phyloP scores from a whole-genome alignment of 2,329 filamentous ascomycete genomes.

The Talaromyces sp. region DNA sequence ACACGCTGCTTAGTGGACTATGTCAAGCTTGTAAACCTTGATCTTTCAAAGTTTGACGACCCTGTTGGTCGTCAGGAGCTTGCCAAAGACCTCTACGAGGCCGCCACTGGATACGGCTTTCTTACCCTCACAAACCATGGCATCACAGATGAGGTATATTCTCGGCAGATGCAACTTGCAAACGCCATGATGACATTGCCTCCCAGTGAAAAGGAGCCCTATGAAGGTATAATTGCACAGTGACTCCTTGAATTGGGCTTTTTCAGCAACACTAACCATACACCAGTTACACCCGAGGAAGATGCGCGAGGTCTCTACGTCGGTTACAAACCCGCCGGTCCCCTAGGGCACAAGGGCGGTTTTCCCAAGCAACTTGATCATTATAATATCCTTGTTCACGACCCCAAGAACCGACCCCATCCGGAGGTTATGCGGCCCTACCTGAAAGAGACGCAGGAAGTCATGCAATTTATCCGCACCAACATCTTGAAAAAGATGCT shows the following conservation, averaged over 20 bases:
- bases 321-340: conserved; percentile 1
- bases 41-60: conserved; percentile 3
- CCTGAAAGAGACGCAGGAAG: not conserved
- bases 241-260: not conserved
- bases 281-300: not conserved
- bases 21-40: conserved; percentile 4
- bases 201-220: not conserved
- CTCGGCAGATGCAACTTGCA: not conserved
- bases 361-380: conserved; percentile 1
- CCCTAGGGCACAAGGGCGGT: not conserved
- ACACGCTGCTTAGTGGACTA: not conserved
- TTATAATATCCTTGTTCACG: conserved; percentile 3
- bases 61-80: not conserved
- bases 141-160: not conserved
- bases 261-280: not conserved
- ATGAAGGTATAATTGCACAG: conserved; percentile 1
- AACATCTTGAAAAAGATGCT: conserved; percentile 4
- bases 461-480: not conserved
- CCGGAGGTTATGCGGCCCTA: conserved; percentile 1
- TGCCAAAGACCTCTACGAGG: not conserved
- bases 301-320: conserved; percentile 4
- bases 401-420: not conserved
- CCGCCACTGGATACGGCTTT: conserved; percentile 1
- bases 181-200: conserved; percentile 2
- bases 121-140: conserved; percentile 4